Base-by-base conservation (phyloP, 768 basidiomycete genomes). In the Tricholoma bakamatsutake region DNA sequence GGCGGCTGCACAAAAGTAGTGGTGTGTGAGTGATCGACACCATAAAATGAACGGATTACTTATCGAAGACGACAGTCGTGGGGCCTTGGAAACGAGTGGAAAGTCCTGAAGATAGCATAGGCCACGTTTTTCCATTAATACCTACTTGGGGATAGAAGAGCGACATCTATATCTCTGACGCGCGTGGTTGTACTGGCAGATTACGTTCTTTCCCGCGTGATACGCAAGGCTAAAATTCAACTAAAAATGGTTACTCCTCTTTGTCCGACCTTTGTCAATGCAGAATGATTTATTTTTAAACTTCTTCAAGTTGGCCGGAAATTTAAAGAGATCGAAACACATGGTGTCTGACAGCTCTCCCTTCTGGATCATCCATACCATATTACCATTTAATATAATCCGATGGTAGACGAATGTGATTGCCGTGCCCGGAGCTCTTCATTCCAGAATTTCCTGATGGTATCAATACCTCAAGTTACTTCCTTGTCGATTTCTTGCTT, bases 151-250 rank as follows among this genome's bases (percentile, higher is more conserved):
- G 46, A 48, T 48, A 48, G 39, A 47, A 52, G n/a, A 18, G 13
- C 35, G 17, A n/a, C 31, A 39, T 39, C 37, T 52, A 39, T n/a
- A 28, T 59, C 57, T n/a, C 60, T 48, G 45, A 62, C 61, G 34
- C 56, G 28, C 48, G 59, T 10, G 62, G 59, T 53, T 39, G 63
- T 5, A 52, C 60, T 61, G 42, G 53, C 55, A 47, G 28, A 47
- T 30, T n/a, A 8, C 46, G 46, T 47, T 28, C 4, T 27, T 30
- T 7, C 28, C n/a, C 28, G 9, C 27, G 34, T 6, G 24, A 42
- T 21, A 8, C 11, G 21, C 18, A 1, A 10, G 40, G 40, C 18
- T 15, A 46, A 48, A 24, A 27, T 10, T 4, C 24, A 45, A 5
- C 43, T 27, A 15, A 24, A 15, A 24, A 4, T 27, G 12, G 43